Conservation (phyloP, 2,329 filamentous ascomycete genomes). For the Sarocladium strictum region DNA sequence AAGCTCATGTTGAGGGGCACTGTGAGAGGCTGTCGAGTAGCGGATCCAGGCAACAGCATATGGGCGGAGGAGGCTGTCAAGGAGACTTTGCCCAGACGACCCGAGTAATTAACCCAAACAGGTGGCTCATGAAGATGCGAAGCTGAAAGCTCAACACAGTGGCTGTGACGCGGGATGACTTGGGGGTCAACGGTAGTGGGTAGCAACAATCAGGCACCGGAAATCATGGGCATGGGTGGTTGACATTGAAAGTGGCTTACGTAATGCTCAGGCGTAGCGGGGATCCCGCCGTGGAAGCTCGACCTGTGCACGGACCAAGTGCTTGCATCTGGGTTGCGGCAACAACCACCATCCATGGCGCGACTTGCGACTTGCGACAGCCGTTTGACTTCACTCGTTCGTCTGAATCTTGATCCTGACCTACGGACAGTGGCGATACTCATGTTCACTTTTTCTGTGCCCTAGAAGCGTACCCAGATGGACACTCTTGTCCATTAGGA, state of each 20-base stretch:
- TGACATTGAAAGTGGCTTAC: no score
- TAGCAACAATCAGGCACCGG: no score
- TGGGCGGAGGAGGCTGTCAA: not conserved
- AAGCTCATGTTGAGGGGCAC: not conserved
- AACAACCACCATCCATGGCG: not conserved
- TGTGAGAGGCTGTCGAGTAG: not conserved
- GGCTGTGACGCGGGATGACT: no score
- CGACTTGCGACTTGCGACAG: not conserved
- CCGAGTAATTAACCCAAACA: not conserved
- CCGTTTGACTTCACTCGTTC: not conserved
- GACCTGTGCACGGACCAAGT: slow-evolving; percentile 4
- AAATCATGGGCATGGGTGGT: no score
- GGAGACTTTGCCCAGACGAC: not conserved
- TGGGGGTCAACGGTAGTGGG: no score
- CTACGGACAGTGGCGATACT: not conserved
- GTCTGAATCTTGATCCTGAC: no score
- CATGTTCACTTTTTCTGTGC: not conserved
- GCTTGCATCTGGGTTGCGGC: not conserved
- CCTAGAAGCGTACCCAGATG: not conserved
- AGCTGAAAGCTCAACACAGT: no score
- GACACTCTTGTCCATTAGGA: not conserved
- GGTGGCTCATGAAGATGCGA: not conserved
- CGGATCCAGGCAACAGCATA: not conserved
- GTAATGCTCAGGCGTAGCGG: no score
- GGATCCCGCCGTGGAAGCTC: no score